Conservation (phyloP, 257 asterid genomes). For the Forsythia suspensa region DNA sequence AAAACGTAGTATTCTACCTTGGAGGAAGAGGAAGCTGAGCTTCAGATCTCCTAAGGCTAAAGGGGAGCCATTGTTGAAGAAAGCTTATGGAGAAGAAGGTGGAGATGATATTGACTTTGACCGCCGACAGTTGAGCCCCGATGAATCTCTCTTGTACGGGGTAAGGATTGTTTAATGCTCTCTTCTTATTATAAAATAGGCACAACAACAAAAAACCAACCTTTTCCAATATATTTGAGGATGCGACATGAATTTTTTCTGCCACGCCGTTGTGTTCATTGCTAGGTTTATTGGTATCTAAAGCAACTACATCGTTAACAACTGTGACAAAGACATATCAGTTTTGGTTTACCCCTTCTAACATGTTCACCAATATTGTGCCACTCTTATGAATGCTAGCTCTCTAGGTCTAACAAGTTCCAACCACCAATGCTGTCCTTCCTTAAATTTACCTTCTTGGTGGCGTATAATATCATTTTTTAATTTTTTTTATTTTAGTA, state of each 20-base stretch:
- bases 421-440: too few relatives aligned
- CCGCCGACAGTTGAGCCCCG: constrained; percentile 90
- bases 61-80: constrained; percentile 94
- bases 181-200: neutral
- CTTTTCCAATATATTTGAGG: neutral
- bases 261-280: neutral
- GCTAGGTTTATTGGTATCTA: neutral
- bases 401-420: too few relatives aligned
- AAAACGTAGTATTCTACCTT: constrained; percentile 82
- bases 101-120: constrained; percentile 97
- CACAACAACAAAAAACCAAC: neutral
- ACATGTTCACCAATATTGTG: neutral
- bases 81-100: constrained; percentile 90
- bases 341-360: neutral
- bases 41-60: constrained; percentile 87
- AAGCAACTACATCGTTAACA: neutral
- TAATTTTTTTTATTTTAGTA: too few relatives aligned
- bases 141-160: constrained; percentile 65
- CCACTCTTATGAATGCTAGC: too few relatives aligned
- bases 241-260: neutral
- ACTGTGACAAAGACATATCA: neutral
- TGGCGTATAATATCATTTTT: too few relatives aligned
- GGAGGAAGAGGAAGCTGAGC: constrained; percentile 91
- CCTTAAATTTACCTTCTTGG: too few relatives aligned
- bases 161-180: constrained; percentile 40